Base-by-base conservation (phyloP, 352 stramenopile species). In the Halophytophthora batemanensis region DNA sequence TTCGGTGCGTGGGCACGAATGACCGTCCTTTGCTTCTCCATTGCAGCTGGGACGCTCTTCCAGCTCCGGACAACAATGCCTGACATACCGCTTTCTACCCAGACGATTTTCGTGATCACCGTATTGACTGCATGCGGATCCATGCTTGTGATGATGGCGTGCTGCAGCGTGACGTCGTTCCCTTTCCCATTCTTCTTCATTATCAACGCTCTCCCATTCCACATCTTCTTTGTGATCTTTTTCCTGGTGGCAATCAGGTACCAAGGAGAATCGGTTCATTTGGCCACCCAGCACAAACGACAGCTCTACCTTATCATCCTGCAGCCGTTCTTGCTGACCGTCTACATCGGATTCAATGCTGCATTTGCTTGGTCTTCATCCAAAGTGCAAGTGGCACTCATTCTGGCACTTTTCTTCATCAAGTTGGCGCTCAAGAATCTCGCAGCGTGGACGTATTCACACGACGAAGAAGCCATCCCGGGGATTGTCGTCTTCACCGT, bases 391-490 rank as follows among this genome's bases (percentile, higher is more conserved):
- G 58, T 51, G 0, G 11, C 18, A 1, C 51, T 61, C 8, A 44
- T 65, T 8, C 29, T 69, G 17, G 56, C 55, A 8, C 54, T 67
- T 15, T 55, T 56, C 10, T 11, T 55, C 34, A 59, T 64, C 29
- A 66, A 69, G 14, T 52, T 76, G 2, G 29, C 22, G n/a, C 58
- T 61, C 12, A 64, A 65, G 10, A 67, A 72, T 14, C 39, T 56
- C 12, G 48, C 54, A 1, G 53, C 64, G 11, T 44, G 35, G 4
- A 48, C 52, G 6, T 46, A 34, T 0, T 33, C 40, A 0, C 45
- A 74, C 39, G 42, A 66, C 10, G 13, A 61, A 35, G 67, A 77
- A n/a, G 59, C 46, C 15, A 41, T 69, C 10, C 53, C 55, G 1
- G 41, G 36, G 21, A 45, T 50, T 0, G 48, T 64, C 7, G 48